A percentile compares a stretch with the other conserved stretches of the same genome.
Conservation (phyloP, 345 rosid species). For the Orychophragmus violaceus region DNA sequence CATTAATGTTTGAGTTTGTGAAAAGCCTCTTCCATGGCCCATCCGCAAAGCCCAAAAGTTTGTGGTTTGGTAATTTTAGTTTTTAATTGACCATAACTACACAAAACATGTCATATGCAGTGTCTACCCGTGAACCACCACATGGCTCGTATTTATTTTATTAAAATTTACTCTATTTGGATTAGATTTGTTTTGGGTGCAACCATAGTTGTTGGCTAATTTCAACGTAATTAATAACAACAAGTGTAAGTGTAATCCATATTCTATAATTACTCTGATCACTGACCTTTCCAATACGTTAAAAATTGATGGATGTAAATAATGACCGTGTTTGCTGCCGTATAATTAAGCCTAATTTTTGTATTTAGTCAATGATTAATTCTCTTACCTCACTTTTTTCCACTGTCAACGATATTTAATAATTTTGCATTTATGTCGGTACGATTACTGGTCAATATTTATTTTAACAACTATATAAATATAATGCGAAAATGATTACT, state of each 20-base stretch:
- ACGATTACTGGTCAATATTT: background rate
- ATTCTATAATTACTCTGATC: no score
- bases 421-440: background rate
- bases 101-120: conserved; percentile 15
- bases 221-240: background rate
- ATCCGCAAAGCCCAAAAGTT: background rate
- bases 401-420: background rate
- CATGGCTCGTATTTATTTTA: conserved; percentile 8
- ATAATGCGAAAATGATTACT: no score
- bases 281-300: conserved; percentile 5
- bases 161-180: background rate
- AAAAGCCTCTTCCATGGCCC: background rate
- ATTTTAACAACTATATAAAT: no score
- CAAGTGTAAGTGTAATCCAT: background rate
- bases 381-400: background rate
- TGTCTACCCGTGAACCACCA: conserved; percentile 11
- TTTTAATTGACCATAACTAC: background rate
- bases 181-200: background rate
- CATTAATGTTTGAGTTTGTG: background rate
- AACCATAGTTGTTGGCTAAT: background rate
- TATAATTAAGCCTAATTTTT: background rate
- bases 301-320: background rate
- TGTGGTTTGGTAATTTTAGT: background rate
- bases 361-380: background rate
- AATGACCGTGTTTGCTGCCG: background rate